A percentile compares a stretch with the other conserved stretches of the same genome.
phyloP scores from a whole-genome alignment of 257 asterid species.

The Petrea volubilis region DNA sequence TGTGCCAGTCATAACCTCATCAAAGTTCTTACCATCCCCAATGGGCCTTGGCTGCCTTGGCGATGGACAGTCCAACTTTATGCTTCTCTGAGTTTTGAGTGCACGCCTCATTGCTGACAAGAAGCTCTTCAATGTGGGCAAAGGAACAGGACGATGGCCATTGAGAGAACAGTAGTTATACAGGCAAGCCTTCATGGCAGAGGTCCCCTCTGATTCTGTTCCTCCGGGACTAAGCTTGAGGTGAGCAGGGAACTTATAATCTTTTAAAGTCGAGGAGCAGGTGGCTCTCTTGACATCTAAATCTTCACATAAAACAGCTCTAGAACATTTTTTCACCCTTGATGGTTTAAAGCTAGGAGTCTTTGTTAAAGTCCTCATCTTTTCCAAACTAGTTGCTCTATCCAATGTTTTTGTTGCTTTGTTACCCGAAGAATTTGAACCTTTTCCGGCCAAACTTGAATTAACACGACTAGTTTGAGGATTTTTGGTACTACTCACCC shows the following conservation, averaged over 20 bases:
- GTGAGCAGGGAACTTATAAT: slow-evolving; percentile 47
- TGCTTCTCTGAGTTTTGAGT: slow-evolving; percentile 47
- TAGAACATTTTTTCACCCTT: background rate
- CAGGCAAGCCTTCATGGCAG: slow-evolving; percentile 54
- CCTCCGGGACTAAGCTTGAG: no score
- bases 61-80: slow-evolving; percentile 42
- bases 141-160: slow-evolving; percentile 50
- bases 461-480: no score
- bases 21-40: slow-evolving; percentile 1
- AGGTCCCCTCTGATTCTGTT: slow-evolving; percentile 48
- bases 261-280: slow-evolving; percentile 61
- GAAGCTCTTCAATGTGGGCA: slow-evolving; percentile 58
- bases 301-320: background rate
- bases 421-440: no score
- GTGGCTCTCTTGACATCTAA: slow-evolving; percentile 31
- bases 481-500: no score
- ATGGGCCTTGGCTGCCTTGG: slow-evolving; percentile 36
- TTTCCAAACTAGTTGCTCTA: slow-evolving; percentile 15
- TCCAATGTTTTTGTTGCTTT: slow-evolving; percentile 23
- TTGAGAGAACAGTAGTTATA: slow-evolving; percentile 62
- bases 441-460: no score
- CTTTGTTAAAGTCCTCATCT: no score
- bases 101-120: slow-evolving; percentile 51
- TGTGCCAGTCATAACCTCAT: background rate
- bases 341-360: slow-evolving; percentile 47